These are phyloP conservation scores for Eucalyptus albens DNA, from an alignment of 345 rosid species.

Conservation along the genomic window DNA sequence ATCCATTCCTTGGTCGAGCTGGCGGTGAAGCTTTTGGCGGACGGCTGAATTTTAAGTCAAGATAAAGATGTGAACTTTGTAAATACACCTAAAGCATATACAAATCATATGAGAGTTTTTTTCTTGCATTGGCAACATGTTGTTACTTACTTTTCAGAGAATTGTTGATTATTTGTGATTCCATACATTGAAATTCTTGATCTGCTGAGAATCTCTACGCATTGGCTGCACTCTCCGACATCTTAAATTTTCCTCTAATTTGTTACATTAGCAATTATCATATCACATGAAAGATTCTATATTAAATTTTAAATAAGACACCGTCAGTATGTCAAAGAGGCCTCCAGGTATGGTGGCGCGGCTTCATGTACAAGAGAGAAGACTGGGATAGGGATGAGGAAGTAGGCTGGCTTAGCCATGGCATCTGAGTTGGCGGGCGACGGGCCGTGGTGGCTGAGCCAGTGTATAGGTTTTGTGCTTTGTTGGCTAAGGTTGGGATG, in stretches of 20 bases:
- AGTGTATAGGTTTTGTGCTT: not conserved
- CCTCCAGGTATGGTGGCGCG: not conserved
- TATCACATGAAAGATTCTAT: not conserved
- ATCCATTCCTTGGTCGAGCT: not conserved
- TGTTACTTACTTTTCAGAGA: not conserved
- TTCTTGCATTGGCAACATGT: not conserved
- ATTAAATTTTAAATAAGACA: too few species aligned
- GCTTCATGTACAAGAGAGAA: not conserved
- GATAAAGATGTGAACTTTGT: not conserved
- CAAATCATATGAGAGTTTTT: not conserved
- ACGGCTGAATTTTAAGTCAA: not conserved
- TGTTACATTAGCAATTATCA: not conserved
- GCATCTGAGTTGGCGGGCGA: fast-evolving
- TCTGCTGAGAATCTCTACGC: not conserved
- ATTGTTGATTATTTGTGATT: not conserved
- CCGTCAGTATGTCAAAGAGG: not conserved
- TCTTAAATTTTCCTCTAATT: not conserved
- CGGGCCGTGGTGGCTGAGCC: not conserved
- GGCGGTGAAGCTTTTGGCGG: not conserved
- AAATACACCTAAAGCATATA: not conserved
- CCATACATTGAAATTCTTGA: not conserved
- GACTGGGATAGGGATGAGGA: not conserved
- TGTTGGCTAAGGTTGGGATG: not conserved
- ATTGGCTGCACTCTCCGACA: not conserved
- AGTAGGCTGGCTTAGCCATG: not conserved